These are phyloP conservation scores for Diplogelasinospora grovesii DNA, from an alignment of 495 filamentous ascomycete genomes.

Conservation along the genomic window DNA sequence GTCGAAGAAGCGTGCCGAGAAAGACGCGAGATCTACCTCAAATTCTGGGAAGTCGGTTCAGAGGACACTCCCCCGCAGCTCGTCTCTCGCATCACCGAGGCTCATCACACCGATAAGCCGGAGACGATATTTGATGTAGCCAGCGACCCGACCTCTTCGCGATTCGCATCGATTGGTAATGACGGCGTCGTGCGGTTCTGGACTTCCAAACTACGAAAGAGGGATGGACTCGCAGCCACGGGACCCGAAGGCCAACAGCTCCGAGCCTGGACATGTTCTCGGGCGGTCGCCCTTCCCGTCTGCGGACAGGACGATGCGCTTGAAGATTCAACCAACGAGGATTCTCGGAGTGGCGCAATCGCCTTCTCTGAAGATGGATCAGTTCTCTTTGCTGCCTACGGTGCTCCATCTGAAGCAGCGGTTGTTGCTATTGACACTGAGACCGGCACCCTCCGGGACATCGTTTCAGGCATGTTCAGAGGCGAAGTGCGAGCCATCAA, in stretches of 20 bases:
- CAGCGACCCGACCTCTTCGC: constrained; percentile 54
- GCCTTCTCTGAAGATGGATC: constrained; percentile 85
- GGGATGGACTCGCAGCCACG: constrained; percentile 54
- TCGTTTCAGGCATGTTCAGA: constrained; percentile 48
- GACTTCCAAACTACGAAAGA: constrained; percentile 58
- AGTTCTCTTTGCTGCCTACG: constrained; percentile 57
- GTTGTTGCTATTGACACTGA: constrained; percentile 53
- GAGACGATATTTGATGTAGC: constrained; percentile 63
- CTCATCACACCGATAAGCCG: constrained; percentile 54
- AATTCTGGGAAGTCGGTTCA: constrained; percentile 78
- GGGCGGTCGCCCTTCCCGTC: constrained; percentile 47
- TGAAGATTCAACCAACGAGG: constrained; percentile 7
- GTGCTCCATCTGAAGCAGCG: constrained; percentile 36
- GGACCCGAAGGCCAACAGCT: constrained; percentile 46
- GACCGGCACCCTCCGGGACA: constrained; percentile 47
- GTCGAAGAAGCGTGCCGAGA: constrained; percentile 34
- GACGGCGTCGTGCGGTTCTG: constrained; percentile 74
- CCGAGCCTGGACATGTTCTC: constrained; percentile 67
- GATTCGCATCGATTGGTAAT: constrained; percentile 77
- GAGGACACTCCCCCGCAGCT: constrained; percentile 62
- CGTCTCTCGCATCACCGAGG: constrained; percentile 71
- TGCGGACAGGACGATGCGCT: constrained; percentile 32
- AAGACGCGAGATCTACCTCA: constrained; percentile 69
- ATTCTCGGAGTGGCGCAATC: constrained; percentile 43
- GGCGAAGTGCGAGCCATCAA: constrained; percentile 49